Conservation (phyloP, 2,329 filamentous ascomycete genomes). For the Exserohilum rostratum region DNA sequence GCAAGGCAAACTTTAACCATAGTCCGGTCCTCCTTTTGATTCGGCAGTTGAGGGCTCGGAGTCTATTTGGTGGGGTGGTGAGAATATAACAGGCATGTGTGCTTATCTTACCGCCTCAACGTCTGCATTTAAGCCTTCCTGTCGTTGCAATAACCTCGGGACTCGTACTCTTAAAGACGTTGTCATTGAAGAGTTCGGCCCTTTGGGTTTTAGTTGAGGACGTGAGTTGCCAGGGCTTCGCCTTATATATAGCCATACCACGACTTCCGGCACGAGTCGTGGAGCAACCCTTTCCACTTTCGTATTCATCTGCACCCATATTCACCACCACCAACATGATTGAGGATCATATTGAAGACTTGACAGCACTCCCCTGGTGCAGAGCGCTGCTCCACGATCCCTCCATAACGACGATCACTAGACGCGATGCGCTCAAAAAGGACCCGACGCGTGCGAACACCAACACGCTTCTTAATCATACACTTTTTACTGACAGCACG, state of each 20-base stretch:
- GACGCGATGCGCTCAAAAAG: constrained; percentile 12
- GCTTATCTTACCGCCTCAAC: not conserved
- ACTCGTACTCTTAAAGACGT: not conserved
- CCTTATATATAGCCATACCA: not conserved
- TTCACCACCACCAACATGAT: not conserved
- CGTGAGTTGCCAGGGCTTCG: not conserved
- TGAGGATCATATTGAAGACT: constrained; percentile 33
- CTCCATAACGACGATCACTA: constrained; percentile 23
- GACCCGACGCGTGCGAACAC: constrained; percentile 12
- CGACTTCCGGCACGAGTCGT: not conserved
- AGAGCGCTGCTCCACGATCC: constrained; percentile 24
- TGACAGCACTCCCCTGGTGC: constrained; percentile 35
- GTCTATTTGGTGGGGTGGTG: too few species aligned
- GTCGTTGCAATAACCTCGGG: too few species aligned
- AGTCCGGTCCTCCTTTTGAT: too few species aligned
- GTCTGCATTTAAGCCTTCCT: too few species aligned
- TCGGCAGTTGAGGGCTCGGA: too few species aligned
- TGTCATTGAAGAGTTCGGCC: not conserved
- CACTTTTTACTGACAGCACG: constrained; percentile 30
- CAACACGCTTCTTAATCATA: constrained; percentile 31
- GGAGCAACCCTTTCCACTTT: too few species aligned
- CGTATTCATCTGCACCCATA: too few species aligned
- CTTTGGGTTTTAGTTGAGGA: not conserved
- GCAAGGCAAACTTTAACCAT: too few species aligned
- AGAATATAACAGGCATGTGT: not conserved